Percentiles rank a stretch among this genome's conserved stretches.
Evolutionary conservation across 805 yeast species (phyloP).

Genomic region (Zygosaccharomyces gambellarensis): DNA sequence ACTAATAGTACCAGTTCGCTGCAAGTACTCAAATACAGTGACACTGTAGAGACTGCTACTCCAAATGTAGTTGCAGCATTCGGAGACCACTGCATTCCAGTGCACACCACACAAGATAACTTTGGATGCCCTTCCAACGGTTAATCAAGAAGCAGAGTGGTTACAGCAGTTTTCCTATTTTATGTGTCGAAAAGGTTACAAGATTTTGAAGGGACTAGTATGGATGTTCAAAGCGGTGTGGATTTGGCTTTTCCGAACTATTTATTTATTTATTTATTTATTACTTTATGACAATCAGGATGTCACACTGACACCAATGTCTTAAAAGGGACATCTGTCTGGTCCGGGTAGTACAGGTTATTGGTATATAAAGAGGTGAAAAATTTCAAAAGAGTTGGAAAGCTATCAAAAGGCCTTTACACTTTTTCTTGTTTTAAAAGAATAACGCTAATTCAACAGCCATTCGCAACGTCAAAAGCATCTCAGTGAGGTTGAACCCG

Average conservation of each 20-base stretch:
- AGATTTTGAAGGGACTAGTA: no score
- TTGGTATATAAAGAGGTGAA: constrained; percentile 9
- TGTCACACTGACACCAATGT: neutral
- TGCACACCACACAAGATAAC: no score
- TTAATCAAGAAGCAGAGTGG: no score
- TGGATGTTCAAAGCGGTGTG: no score
- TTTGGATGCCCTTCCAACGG: no score
- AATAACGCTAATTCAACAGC: constrained; percentile 63
- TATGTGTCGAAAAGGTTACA: no score
- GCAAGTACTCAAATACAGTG: neutral
- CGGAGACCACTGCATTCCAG: no score
- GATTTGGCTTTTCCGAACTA: no score
- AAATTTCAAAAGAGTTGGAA: neutral
- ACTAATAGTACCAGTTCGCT: neutral
- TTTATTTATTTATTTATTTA: no score
- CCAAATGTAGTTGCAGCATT: no score
- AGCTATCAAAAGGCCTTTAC: neutral
- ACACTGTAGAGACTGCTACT: neutral
- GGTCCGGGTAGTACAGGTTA: constrained; percentile 7
- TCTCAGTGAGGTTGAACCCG: constrained; percentile 67
- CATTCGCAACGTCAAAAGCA: constrained; percentile 56
- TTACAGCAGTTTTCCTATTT: no score
- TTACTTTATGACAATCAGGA: neutral
- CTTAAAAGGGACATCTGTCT: neutral
- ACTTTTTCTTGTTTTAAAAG: constrained; percentile 15